A percentile compares a stretch with the other conserved stretches of the same genome.
phyloP scores from a whole-genome alignment of 108 stramenopile species.

The Phaeodactylum tricornutum region DNA sequence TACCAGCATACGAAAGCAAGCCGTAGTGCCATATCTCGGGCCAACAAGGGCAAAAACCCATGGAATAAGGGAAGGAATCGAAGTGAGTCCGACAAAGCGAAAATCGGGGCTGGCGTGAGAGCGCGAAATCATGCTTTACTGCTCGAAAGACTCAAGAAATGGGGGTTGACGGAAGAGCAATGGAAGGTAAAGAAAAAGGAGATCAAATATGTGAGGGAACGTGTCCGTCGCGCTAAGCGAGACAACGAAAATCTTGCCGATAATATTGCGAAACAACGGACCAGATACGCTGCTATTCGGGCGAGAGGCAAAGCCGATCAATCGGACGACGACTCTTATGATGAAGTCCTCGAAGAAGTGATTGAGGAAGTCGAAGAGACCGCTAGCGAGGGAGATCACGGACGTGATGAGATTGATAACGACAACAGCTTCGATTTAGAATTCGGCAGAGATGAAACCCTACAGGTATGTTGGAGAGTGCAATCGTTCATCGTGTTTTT shows the following conservation, averaged over 20 bases:
- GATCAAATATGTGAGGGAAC: constrained; percentile 32
- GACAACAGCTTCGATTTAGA: neutral
- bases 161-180: constrained; percentile 44
- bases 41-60: constrained; percentile 42
- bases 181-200: constrained; percentile 22
- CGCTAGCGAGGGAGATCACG: neutral
- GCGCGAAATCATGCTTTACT: constrained; percentile 34
- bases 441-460: neutral
- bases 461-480: neutral
- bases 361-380: constrained; percentile 3
- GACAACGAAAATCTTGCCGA: neutral
- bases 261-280: neutral
- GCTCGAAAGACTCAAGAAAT: constrained; percentile 21
- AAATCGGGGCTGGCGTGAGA: constrained; percentile 36
- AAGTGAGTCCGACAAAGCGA: constrained; percentile 20
- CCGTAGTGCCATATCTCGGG: constrained; percentile 20
- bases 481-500: neutral
- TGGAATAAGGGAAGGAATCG: constrained; percentile 48
- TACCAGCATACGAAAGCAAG: constrained; percentile 34
- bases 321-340: neutral
- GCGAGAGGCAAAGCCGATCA: neutral
- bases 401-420: neutral
- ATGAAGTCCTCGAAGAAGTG: constrained; percentile 2
- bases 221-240: constrained; percentile 8
- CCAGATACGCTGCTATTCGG: constrained; percentile 4